These are phyloP conservation scores for Erysimum cheiri DNA, from an alignment of 441 rosid species.

Conservation along the genomic window DNA sequence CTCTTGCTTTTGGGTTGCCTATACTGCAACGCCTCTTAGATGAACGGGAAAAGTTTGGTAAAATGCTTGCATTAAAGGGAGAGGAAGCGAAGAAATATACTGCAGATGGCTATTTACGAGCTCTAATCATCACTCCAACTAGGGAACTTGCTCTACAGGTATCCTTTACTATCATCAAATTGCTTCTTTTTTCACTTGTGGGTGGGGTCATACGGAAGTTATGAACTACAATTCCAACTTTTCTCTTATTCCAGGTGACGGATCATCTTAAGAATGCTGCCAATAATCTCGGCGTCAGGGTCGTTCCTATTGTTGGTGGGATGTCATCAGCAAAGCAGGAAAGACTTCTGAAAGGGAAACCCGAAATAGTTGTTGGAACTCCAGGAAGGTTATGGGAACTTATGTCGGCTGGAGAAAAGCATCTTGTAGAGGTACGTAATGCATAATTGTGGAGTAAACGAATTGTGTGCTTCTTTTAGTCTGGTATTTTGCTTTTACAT, in stretches of 20 bases:
- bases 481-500: slow-evolving; percentile 20
- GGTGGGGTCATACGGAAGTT: background rate
- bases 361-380: slow-evolving; percentile 91
- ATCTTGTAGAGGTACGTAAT: slow-evolving; percentile 83
- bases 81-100: slow-evolving; percentile 73
- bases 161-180: slow-evolving; percentile 33
- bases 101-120: slow-evolving; percentile 76
- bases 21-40: slow-evolving; percentile 92
- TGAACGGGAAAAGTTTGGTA: slow-evolving; percentile 74
- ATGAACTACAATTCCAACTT: slow-evolving; percentile 14
- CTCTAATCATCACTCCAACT: slow-evolving; percentile 92
- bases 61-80: slow-evolving; percentile 55
- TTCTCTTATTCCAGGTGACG: slow-evolving; percentile 62
- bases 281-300: slow-evolving; percentile 63
- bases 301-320: slow-evolving; percentile 96
- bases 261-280: slow-evolving; percentile 85
- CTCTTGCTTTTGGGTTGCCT: slow-evolving; percentile 98
- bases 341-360: slow-evolving; percentile 84
- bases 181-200: slow-evolving; percentile 19
- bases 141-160: slow-evolving; percentile 98
- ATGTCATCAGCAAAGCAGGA: slow-evolving; percentile 93
- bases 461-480: background rate
- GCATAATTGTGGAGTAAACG: background rate
- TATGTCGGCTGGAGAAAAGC: slow-evolving; percentile 90
- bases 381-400: slow-evolving; percentile 99